These are phyloP conservation scores for Colletotrichum coccodes DNA, from an alignment of 2,329 filamentous ascomycete species.

Conservation along the genomic window DNA sequence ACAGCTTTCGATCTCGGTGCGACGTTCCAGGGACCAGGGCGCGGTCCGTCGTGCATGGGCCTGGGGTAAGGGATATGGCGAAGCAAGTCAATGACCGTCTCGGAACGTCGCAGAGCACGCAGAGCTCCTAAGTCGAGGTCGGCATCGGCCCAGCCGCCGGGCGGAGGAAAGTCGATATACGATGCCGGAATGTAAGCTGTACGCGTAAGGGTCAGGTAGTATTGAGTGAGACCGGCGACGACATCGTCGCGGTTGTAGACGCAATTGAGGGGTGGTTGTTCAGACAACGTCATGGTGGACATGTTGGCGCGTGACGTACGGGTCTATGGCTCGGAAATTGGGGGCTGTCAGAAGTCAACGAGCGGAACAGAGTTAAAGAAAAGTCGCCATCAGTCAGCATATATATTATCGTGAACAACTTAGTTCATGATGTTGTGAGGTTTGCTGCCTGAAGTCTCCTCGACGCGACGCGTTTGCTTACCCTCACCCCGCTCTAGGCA, in stretches of 20 bases:
- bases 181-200: slow-evolving; percentile 19
- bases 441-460: not conserved
- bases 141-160: slow-evolving; percentile 26
- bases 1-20: slow-evolving; percentile 20
- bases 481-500: slow-evolving; percentile 7
- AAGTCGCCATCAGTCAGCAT: not conserved
- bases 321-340: no score
- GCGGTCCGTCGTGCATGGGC: slow-evolving; percentile 30
- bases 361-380: not conserved
- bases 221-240: slow-evolving; percentile 20
- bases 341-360: not conserved
- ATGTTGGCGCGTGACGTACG: not conserved
- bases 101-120: slow-evolving; percentile 26
- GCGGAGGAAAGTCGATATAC: slow-evolving; percentile 21
- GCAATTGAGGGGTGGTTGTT: slow-evolving; percentile 24
- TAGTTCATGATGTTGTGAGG: not conserved
- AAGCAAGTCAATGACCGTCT: slow-evolving; percentile 26
- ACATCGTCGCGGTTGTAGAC: slow-evolving; percentile 24
- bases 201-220: slow-evolving; percentile 16
- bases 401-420: not conserved
- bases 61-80: slow-evolving; percentile 28
- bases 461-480: slow-evolving; percentile 29
- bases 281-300: not conserved
- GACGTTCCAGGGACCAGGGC: slow-evolving; percentile 29
- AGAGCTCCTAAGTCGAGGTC: slow-evolving; percentile 27